Conservation (phyloP, 345 rosid species). For the Populus pruinosa region DNA sequence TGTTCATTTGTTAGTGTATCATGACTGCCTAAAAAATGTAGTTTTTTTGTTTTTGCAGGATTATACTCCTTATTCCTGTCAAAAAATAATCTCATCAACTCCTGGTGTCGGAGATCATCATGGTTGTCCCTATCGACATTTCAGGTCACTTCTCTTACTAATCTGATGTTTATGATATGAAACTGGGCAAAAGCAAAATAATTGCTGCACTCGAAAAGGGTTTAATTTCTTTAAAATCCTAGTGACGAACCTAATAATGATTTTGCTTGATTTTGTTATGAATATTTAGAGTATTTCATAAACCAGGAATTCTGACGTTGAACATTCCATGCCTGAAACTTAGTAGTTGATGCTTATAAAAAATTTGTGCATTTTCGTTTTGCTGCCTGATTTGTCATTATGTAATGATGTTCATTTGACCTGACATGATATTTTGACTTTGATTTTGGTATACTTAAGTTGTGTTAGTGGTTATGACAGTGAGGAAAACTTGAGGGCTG, state of each 20-base stretch:
- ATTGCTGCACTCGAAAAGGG: neutral
- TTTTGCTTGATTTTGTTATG: too few species aligned
- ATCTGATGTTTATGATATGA: neutral
- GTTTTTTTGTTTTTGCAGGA: constrained; percentile 49
- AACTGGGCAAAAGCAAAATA: neutral
- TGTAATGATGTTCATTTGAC: neutral
- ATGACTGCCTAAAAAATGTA: neutral
- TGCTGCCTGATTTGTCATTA: neutral
- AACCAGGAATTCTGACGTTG: too few species aligned
- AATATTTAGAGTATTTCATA: too few species aligned
- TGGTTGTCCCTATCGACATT: constrained; percentile 93
- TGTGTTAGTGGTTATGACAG: constrained; percentile 28
- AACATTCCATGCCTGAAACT: too few species aligned
- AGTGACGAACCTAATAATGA: too few species aligned
- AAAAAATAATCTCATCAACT: constrained; percentile 65
- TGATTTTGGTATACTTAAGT: neutral
- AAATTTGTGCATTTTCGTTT: too few species aligned
- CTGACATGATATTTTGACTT: neutral
- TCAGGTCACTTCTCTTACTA: constrained; percentile 51
- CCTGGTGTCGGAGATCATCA: constrained; percentile 91
- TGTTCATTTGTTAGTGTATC: neutral
- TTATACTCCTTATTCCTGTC: constrained; percentile 93
- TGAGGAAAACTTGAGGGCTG: constrained; percentile 83
- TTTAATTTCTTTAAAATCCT: too few species aligned
- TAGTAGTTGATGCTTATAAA: too few species aligned